Conservation (phyloP, 768 basidiomycete species). For the Lentinus tigrinus region DNA sequence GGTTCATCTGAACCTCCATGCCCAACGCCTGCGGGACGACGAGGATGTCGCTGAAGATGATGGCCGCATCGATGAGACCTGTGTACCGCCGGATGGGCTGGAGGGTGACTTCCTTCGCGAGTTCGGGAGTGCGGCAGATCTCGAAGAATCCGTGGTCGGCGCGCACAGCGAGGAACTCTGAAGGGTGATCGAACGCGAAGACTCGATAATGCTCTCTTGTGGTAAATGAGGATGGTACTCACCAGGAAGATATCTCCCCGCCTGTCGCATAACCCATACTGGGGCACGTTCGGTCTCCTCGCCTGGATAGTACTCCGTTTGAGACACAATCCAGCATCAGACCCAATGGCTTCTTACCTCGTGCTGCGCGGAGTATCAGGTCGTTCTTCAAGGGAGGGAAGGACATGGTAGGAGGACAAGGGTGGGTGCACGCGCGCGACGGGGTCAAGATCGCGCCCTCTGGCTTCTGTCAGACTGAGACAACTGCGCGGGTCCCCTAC, state of each 20-base stretch:
- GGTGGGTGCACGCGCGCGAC: not conserved
- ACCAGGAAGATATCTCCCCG: constrained; percentile 94
- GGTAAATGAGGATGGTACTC: constrained; percentile 20
- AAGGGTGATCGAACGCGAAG: not conserved
- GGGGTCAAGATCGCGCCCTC: not conserved
- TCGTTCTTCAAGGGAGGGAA: constrained; percentile 86
- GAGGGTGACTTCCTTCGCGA: constrained; percentile 86
- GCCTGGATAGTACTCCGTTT: constrained; percentile 38
- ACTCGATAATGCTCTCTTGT: too few species aligned
- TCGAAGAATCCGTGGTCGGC: constrained; percentile 91
- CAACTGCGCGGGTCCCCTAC: not conserved
- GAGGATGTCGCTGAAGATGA: constrained; percentile 98
- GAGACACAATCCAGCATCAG: not conserved
- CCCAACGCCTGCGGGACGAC: constrained; percentile 98
- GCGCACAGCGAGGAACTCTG: constrained; percentile 90
- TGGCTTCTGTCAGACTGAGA: not conserved
- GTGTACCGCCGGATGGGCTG: constrained; percentile 91
- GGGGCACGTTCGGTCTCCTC: constrained; percentile 88
- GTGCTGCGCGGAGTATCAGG: constrained; percentile 82
- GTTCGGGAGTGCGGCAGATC: constrained; percentile 86
- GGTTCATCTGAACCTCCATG: constrained; percentile 93
- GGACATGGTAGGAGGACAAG: constrained; percentile 31
- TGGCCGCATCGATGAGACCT: constrained; percentile 88
- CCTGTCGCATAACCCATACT: constrained; percentile 99
- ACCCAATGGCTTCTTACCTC: constrained; percentile 45